Percentiles rank a stretch among this genome's conserved stretches.
Evolutionary conservation across 1,284 basidiomycete species (phyloP).

Genomic region (Cystobasidium sp.): DNA sequence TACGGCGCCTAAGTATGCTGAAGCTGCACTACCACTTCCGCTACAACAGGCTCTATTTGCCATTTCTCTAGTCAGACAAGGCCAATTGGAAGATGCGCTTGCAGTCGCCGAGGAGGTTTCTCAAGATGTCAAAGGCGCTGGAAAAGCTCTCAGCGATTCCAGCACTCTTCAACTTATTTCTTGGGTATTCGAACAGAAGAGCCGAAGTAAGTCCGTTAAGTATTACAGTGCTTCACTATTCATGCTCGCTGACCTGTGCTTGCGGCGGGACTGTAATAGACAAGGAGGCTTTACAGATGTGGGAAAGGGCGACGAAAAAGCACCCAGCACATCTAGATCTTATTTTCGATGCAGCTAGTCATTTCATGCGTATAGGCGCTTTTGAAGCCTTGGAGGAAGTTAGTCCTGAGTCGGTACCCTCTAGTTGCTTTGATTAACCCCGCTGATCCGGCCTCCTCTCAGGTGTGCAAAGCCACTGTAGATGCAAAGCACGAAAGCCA

Average conservation of each 20-base stretch:
- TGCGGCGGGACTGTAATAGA: neutral
- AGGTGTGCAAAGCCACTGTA: conserved; percentile 14
- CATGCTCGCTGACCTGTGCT: neutral
- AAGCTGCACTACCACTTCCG: no score
- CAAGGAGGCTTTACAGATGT: conserved; percentile 20
- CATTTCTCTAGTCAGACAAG: conserved; percentile 12
- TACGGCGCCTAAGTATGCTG: neutral
- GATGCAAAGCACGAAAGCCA: neutral
- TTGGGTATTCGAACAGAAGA: conserved; percentile 22
- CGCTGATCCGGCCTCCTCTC: neutral
- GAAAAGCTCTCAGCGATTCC: conserved; percentile 27
- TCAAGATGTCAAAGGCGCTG: conserved; percentile 27
- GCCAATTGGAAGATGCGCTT: conserved; percentile 13
- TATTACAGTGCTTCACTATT: neutral
- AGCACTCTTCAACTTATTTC: conserved; percentile 19
- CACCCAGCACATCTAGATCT: conserved; percentile 11
- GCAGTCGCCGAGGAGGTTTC: conserved; percentile 14
- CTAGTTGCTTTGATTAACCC: neutral
- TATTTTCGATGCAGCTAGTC: conserved; percentile 10
- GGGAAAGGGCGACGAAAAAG: conserved; percentile 10
- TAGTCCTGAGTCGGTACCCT: neutral
- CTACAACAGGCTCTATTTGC: conserved; percentile 16
- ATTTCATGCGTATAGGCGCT: conserved; percentile 24
- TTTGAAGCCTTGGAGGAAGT: conserved; percentile 12
- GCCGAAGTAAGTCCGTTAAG: neutral